Conservation (phyloP, 768 basidiomycete genomes). For the Hydnum rufescens region DNA sequence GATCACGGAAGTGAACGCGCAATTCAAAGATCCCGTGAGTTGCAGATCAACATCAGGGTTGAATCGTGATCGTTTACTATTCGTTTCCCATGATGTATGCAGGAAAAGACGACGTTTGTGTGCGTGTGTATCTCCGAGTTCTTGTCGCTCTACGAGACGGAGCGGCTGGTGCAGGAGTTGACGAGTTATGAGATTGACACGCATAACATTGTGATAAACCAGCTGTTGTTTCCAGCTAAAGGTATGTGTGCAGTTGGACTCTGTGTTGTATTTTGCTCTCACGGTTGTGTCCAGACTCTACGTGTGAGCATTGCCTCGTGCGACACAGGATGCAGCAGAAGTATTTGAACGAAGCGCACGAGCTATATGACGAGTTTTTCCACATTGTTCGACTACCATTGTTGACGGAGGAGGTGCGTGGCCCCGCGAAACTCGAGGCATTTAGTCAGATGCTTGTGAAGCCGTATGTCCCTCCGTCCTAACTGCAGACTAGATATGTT, state of each 20-base stretch:
- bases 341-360: conserved; percentile 88
- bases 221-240: conserved; percentile 82
- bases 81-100: conserved; percentile 3
- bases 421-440: conserved; percentile 78
- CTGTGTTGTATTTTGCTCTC: not conserved
- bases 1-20: conserved; percentile 96
- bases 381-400: conserved; percentile 87
- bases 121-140: conserved; percentile 99
- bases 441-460: conserved; percentile 84
- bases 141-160: conserved; percentile 94
- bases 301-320: conserved; percentile 89
- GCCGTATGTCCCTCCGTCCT: conserved; percentile 38
- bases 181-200: conserved; percentile 93
- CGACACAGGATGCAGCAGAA: conserved; percentile 97
- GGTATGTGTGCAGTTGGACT: conserved; percentile 26
- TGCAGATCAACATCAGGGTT: not conserved
- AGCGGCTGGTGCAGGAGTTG: conserved; percentile 89
- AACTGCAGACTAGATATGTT: not conserved
- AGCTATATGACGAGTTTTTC: conserved; percentile 96
- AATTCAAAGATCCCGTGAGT: conserved; percentile 94
- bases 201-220: conserved; percentile 97
- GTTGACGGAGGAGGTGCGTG: conserved; percentile 91
- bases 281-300: conserved; percentile 38
- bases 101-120: conserved; percentile 98
- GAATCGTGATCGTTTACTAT: not conserved